Conservation (phyloP, 2,329 filamentous ascomycete species). For the Lasiodiplodia gonubiensis region DNA sequence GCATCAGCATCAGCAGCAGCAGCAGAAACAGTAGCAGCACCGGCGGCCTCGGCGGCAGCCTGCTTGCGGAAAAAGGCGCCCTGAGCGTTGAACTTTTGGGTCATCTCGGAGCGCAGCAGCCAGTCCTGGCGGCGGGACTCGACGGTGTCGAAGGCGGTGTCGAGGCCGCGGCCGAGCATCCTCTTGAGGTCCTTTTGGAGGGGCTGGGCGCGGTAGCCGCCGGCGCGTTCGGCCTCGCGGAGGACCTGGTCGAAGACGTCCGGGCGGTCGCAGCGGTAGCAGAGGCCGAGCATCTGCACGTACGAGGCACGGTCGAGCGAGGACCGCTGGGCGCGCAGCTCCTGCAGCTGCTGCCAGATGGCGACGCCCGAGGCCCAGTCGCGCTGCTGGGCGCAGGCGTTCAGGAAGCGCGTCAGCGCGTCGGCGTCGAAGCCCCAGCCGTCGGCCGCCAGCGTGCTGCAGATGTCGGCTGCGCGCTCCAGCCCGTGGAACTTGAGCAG, state of each 20-base stretch:
- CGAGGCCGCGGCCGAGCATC: slow-evolving; percentile 1
- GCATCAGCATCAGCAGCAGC: neutral
- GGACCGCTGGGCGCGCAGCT: slow-evolving; percentile 32
- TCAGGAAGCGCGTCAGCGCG: slow-evolving; percentile 47
- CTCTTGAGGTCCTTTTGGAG: slow-evolving; percentile 18
- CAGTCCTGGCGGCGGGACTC: neutral
- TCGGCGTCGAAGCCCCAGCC: slow-evolving; percentile 53
- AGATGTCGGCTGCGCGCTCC: slow-evolving; percentile 50
- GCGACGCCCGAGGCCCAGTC: slow-evolving; percentile 47
- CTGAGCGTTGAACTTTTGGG: slow-evolving; percentile 5
- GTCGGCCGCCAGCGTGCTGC: slow-evolving; percentile 49
- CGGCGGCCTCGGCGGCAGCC: neutral
- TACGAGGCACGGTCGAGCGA: slow-evolving; percentile 18
- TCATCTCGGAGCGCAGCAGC: neutral
- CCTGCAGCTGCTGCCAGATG: slow-evolving; percentile 52
- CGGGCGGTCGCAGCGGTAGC: slow-evolving; percentile 8
- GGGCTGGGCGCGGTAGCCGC: neutral
- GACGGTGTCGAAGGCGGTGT: neutral
- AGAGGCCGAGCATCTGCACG: slow-evolving; percentile 27
- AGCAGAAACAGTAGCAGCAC: neutral
- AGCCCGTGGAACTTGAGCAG: slow-evolving; percentile 53
- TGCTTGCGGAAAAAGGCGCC: neutral
- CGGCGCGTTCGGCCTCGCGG: slow-evolving; percentile 1
- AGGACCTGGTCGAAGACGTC: slow-evolving; percentile 14
- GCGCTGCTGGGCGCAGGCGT: slow-evolving; percentile 46